phyloP scores from a whole-genome alignment of 495 filamentous ascomycete species.

The Tuber microsphaerosporum region DNA sequence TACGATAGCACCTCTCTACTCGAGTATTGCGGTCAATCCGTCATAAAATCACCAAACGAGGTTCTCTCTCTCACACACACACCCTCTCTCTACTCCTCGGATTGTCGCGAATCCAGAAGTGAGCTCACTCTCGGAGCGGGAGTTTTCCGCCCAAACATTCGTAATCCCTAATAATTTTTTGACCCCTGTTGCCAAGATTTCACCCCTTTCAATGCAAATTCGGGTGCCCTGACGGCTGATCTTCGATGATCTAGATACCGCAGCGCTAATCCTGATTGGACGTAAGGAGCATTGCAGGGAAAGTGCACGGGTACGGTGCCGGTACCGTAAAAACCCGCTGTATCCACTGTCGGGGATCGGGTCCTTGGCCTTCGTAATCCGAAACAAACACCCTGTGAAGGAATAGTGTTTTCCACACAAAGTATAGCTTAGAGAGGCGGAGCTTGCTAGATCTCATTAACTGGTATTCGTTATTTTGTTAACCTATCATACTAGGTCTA shows the following conservation, averaged over 20 bases:
- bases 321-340: background rate
- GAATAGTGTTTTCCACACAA: no score
- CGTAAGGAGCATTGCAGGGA: background rate
- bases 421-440: no score
- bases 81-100: background rate
- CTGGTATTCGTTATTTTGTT: no score
- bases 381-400: no score
- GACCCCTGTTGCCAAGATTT: background rate
- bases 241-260: background rate
- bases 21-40: background rate
- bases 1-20: background rate
- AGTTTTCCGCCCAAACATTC: background rate
- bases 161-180: background rate
- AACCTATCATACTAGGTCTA: no score
- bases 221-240: background rate
- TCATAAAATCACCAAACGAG: background rate
- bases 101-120: background rate
- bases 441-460: no score
- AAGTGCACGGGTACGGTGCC: no score
- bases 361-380: no score
- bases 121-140: background rate
- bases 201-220: background rate
- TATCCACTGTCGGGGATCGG: no score
- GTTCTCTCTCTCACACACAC: background rate
- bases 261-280: background rate